Conservation (phyloP, 257 asterid species). For the Mentha longifolia region DNA sequence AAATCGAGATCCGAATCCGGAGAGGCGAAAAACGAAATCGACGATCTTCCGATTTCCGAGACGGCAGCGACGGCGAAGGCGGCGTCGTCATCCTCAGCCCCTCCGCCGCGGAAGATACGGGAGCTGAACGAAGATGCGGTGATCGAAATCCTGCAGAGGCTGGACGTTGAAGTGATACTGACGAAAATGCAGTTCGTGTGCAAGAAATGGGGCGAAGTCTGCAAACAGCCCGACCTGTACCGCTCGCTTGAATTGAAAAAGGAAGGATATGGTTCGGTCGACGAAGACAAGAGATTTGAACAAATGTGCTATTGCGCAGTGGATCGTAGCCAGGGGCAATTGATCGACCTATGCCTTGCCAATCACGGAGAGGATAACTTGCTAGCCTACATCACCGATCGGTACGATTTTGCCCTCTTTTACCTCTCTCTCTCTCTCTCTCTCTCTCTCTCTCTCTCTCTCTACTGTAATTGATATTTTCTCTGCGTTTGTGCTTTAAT, state of each 20-base stretch:
- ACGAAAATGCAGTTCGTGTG: conserved; percentile 44
- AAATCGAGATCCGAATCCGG: no score
- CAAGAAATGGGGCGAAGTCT: conserved; percentile 39
- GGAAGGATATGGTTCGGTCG: no score
- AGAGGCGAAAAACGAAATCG: not conserved
- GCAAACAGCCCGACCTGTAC: conserved; percentile 39
- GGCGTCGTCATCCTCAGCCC: no score
- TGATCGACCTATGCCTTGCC: conserved; percentile 37
- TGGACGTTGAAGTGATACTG: conserved; percentile 36
- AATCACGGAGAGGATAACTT: conserved; percentile 31
- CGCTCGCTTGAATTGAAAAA: conserved; percentile 24
- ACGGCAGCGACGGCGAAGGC: not conserved
- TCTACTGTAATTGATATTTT: no score
- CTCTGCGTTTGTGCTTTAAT: not conserved
- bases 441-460: no score
- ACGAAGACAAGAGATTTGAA: not conserved
- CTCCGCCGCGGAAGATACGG: conserved; percentile 37
- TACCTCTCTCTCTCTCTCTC: no score
- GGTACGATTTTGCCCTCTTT: conserved; percentile 25
- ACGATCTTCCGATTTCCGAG: not conserved
- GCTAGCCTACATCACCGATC: conserved; percentile 38
- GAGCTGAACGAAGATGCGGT: conserved; percentile 49
- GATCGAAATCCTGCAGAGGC: conserved; percentile 40
- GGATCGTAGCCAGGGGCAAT: conserved; percentile 48
- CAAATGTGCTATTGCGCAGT: conserved; percentile 45